A percentile compares a stretch with the other conserved stretches of the same genome.
These are phyloP conservation scores for Penicillium fimorum DNA, from an alignment of 495 filamentous ascomycete species.

Conservation along the genomic window DNA sequence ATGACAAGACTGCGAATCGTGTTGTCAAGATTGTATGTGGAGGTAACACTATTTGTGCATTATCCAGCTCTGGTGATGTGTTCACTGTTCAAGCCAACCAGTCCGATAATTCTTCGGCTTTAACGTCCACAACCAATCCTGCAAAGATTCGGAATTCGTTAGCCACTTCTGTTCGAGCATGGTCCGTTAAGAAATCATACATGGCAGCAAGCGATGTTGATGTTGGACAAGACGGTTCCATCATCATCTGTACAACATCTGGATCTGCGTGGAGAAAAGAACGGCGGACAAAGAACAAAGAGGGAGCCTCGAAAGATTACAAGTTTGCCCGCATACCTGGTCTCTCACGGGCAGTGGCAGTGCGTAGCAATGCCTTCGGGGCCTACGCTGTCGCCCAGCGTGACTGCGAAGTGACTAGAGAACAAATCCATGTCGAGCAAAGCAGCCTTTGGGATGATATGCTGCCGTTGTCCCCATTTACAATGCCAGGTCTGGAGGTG, in stretches of 20 bases:
- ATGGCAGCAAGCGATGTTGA: constrained; percentile 86
- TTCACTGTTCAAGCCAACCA: constrained; percentile 76
- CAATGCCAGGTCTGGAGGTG: constrained; percentile 15
- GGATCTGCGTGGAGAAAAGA: constrained; percentile 89
- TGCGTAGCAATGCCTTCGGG: constrained; percentile 83
- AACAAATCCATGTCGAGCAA: constrained; percentile 63
- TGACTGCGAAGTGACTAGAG: constrained; percentile 78
- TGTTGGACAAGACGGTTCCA: constrained; percentile 89
- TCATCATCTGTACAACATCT: constrained; percentile 88
- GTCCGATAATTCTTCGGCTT: constrained; percentile 54
- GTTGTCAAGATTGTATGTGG: constrained; percentile 76
- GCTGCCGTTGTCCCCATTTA: constrained; percentile 63
- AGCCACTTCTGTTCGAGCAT: constrained; percentile 71
- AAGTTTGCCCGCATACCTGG: constrained; percentile 89
- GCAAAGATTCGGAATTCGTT: constrained; percentile 77
- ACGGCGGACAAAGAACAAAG: constrained; percentile 76
- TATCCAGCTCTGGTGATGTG: constrained; percentile 79
- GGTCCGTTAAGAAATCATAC: constrained; percentile 73
- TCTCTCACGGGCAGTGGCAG: constrained; percentile 76
- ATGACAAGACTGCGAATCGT: constrained; percentile 60
- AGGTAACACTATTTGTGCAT: constrained; percentile 84
- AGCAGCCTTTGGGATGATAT: constrained; percentile 74
- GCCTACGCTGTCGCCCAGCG: constrained; percentile 84
- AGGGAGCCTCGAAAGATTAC: constrained; percentile 69
- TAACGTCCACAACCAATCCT: constrained; percentile 83